phyloP scores from a whole-genome alignment of 1,284 basidiomycete species.

The Ustilago crameri region DNA sequence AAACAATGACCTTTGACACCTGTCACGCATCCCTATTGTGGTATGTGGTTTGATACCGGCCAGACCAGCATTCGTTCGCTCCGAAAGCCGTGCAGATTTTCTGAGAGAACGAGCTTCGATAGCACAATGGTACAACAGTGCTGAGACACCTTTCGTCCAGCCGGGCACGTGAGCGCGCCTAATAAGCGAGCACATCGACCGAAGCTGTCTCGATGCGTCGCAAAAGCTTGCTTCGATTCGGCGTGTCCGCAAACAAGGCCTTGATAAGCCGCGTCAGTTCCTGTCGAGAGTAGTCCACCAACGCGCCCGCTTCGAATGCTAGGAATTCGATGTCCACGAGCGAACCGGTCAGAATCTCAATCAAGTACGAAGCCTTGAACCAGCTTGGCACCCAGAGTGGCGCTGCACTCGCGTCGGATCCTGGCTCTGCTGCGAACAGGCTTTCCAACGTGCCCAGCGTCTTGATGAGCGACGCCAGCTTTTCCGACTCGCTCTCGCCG shows the following conservation, averaged over 20 bases:
- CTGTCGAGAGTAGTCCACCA: slow-evolving; percentile 87
- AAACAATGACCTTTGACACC: neutral
- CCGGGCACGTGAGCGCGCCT: neutral
- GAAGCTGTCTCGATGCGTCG: slow-evolving; percentile 50
- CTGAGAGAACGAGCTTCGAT: no score
- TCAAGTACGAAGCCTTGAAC: slow-evolving; percentile 66
- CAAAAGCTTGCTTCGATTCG: slow-evolving; percentile 53
- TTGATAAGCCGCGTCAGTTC: slow-evolving; percentile 84
- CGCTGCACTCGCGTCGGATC: slow-evolving; percentile 67
- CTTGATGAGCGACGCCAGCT: slow-evolving; percentile 82
- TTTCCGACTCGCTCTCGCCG: slow-evolving; percentile 86
- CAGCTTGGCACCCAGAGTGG: slow-evolving; percentile 61
- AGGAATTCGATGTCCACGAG: slow-evolving; percentile 85
- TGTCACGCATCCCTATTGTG: no score
- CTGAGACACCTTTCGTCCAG: no score
- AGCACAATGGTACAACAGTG: no score
- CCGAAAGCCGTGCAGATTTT: no score
- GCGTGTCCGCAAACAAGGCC: slow-evolving; percentile 80
- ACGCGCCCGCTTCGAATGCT: slow-evolving; percentile 82
- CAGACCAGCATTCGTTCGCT: no score
- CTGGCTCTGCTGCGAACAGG: slow-evolving; percentile 75
- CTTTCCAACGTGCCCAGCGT: slow-evolving; percentile 80
- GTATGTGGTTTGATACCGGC: no score
- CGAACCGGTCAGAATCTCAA: slow-evolving; percentile 63
- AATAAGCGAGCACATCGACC: slow-evolving; percentile 36